Evolutionary conservation across 345 rosid species (phyloP).

Genomic region (Erodium maritimum): DNA sequence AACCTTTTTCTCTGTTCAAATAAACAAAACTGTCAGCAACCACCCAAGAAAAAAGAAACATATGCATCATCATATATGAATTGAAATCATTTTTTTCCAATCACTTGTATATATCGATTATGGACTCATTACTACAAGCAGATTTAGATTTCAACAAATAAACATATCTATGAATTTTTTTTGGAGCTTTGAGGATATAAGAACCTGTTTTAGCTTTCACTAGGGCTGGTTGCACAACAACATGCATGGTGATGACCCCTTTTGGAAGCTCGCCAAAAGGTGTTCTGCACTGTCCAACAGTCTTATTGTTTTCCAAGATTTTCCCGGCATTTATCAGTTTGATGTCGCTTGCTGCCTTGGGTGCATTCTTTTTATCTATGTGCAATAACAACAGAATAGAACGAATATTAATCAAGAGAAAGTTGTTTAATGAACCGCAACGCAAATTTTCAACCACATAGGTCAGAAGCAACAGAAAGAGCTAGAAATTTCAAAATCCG

Average conservation of each 20-base stretch:
- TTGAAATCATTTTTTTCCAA: no score
- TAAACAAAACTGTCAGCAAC: no score
- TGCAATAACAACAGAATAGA: conserved; percentile 6
- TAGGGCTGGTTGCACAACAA: conserved; percentile 74
- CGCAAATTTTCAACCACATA: no score
- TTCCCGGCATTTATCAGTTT: conserved; percentile 85
- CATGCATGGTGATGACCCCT: conserved; percentile 84
- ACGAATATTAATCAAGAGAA: neutral
- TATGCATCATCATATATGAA: no score
- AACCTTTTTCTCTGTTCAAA: no score
- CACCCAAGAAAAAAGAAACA: no score
- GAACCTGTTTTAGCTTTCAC: conserved; percentile 70
- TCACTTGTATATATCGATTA: no score
- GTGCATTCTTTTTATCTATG: conserved; percentile 61
- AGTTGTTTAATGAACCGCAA: neutral
- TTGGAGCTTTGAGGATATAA: neutral
- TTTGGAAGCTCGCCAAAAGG: conserved; percentile 70
- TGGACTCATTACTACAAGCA: no score
- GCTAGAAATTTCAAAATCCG: no score
- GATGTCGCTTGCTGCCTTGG: conserved; percentile 74
- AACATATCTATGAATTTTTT: neutral
- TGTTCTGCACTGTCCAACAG: conserved; percentile 71
- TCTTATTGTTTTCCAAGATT: conserved; percentile 73
- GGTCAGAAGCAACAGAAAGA: no score
- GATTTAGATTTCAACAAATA: no score